Percentiles rank a stretch among this genome's conserved stretches.
These are phyloP conservation scores for Flammula alnicola DNA, from an alignment of 1,284 basidiomycete species.

Conservation along the genomic window DNA sequence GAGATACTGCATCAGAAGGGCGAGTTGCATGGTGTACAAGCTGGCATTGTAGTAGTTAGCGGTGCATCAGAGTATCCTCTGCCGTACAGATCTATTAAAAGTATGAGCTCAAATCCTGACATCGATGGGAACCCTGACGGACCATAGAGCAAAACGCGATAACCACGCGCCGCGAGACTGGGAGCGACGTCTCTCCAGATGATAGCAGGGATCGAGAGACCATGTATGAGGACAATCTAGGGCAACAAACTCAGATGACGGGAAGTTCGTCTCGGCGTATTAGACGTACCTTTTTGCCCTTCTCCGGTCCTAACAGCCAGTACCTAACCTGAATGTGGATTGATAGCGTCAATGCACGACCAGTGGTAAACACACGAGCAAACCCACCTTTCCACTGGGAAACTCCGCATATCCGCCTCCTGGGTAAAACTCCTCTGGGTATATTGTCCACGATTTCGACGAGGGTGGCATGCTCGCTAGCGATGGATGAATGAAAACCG, in stretches of 20 bases:
- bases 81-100: conserved; percentile 70
- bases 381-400: conserved; percentile 60
- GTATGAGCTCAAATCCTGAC: conserved; percentile 12
- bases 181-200: conserved; percentile 77
- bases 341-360: neutral
- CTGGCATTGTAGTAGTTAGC: conserved; percentile 62
- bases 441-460: conserved; percentile 65
- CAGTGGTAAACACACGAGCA: neutral
- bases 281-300: conserved; percentile 63
- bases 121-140: conserved; percentile 17
- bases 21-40: conserved; percentile 77
- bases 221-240: conserved; percentile 77
- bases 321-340: conserved; percentile 59
- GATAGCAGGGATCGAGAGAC: conserved; percentile 75
- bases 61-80: conserved; percentile 82
- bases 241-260: conserved; percentile 2
- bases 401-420: conserved; percentile 68
- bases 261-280: neutral
- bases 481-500: conserved; percentile 55
- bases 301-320: conserved; percentile 73
- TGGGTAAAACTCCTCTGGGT: conserved; percentile 68
- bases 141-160: conserved; percentile 78
- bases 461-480: conserved; percentile 59
- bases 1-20: conserved; percentile 76
- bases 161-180: conserved; percentile 62